Percentiles rank a stretch among this genome's conserved stretches.
phyloP scores from a whole-genome alignment of 2,329 filamentous ascomycete species.

The Cladosporium austrohemisphaericum region DNA sequence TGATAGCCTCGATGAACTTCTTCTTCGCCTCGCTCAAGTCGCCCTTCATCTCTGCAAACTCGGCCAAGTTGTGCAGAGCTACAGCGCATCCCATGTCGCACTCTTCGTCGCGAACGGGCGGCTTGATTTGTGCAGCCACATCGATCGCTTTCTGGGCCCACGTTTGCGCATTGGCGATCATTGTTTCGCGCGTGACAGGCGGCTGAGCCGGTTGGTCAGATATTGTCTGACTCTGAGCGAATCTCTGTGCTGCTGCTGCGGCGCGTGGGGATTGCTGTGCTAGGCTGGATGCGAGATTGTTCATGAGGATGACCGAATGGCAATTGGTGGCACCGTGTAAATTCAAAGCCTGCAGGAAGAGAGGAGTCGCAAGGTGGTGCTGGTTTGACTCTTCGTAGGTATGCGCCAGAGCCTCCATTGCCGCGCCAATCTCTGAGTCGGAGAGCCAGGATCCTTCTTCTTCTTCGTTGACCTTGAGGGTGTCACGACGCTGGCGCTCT shows the following conservation, averaged over 20 bases:
- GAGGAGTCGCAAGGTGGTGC: conserved; percentile 76
- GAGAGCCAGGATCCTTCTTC: conserved; percentile 70
- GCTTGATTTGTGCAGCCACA: conserved; percentile 61
- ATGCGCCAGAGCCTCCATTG: conserved; percentile 72
- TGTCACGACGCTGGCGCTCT: conserved; percentile 66
- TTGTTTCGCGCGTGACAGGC: conserved; percentile 51
- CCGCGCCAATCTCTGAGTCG: conserved; percentile 67
- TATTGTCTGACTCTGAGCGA: conserved; percentile 33
- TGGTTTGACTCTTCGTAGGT: conserved; percentile 71
- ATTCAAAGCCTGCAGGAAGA: conserved; percentile 80
- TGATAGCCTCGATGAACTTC: conserved; percentile 66
- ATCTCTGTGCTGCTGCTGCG: conserved; percentile 27
- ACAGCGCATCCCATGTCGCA: conserved; percentile 81
- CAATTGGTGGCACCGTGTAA: conserved; percentile 63
- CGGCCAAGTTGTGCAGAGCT: conserved; percentile 80
- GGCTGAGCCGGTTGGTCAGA: conserved; percentile 38
- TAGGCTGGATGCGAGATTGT: conserved; percentile 72
- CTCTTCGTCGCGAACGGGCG: conserved; percentile 66
- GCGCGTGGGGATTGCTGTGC: conserved; percentile 57
- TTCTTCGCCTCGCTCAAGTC: conserved; percentile 61
- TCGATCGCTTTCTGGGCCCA: conserved; percentile 77
- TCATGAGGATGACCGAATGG: conserved; percentile 81
- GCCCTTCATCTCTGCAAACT: conserved; percentile 73
- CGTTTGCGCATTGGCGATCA: conserved; percentile 65
- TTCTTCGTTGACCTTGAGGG: conserved; percentile 56